Conservation (phyloP, 257 asterid species). For the Gentiana macrophylla region DNA sequence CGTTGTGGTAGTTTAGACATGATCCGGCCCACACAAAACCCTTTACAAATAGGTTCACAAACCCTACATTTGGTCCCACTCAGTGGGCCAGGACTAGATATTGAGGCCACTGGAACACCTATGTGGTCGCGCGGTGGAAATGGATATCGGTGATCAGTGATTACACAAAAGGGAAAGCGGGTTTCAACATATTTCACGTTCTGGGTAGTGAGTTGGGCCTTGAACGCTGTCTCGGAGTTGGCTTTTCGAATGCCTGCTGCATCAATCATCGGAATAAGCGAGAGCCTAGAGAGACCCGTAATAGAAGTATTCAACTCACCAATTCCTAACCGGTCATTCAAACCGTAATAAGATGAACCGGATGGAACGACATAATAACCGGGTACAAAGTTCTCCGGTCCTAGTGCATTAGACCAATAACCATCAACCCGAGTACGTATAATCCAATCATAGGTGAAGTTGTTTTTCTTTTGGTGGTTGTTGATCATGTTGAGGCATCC, state of each 20-base stretch:
- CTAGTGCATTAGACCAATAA: constrained; percentile 61
- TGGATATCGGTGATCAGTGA: constrained; percentile 53
- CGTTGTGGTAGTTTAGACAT: constrained; percentile 39
- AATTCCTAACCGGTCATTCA: constrained; percentile 90
- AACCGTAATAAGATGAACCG: constrained; percentile 82
- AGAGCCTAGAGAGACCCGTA: constrained; percentile 77
- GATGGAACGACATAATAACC: constrained; percentile 68
- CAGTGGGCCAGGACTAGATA: constrained; percentile 73
- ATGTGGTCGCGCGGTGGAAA: constrained; percentile 46
- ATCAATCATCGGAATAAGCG: constrained; percentile 58
- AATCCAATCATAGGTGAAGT: constrained; percentile 87
- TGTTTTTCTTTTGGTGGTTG: constrained; percentile 43
- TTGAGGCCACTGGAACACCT: constrained; percentile 76
- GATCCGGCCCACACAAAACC: constrained; percentile 48
- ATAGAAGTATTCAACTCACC: constrained; percentile 72
- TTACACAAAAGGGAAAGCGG: constrained; percentile 67
- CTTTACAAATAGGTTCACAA: constrained; percentile 51
- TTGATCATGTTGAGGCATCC: constrained; percentile 72
- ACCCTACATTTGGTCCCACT: constrained; percentile 92
- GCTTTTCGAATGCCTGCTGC: constrained; percentile 44
- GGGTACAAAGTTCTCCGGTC: constrained; percentile 47
- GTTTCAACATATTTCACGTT: constrained; percentile 30
- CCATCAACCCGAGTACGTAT: constrained; percentile 87
- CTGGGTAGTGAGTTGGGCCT: constrained; percentile 58
- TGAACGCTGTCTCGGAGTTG: constrained; percentile 80